Conservation (phyloP, 2,329 filamentous ascomycete genomes). For the Aspergillus aculeatus region DNA sequence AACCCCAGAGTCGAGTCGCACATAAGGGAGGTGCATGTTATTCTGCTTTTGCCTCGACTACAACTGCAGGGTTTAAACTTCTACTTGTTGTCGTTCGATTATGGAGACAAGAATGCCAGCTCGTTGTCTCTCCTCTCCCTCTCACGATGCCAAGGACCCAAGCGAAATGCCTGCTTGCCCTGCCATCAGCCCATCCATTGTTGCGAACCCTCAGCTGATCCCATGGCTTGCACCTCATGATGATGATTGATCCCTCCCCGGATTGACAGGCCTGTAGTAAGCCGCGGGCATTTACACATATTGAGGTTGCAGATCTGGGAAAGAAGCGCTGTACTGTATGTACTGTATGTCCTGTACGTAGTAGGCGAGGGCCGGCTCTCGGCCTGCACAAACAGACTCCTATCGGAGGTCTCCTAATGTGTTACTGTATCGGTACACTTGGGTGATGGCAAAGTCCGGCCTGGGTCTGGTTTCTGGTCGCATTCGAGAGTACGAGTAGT, state of each 20-base stretch:
- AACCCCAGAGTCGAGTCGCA: no score
- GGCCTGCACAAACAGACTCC: neutral
- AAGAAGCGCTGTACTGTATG: neutral
- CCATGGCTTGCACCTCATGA: slow-evolving; percentile 7
- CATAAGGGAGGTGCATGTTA: no score
- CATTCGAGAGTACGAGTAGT: neutral
- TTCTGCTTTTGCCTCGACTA: no score
- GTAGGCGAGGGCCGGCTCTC: neutral
- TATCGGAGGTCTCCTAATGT: neutral
- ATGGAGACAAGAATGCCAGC: no score
- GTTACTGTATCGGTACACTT: neutral
- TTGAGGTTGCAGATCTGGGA: neutral
- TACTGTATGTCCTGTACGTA: no score
- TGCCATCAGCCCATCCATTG: slow-evolving; percentile 5
- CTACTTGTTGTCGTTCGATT: neutral
- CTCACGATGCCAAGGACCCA: neutral
- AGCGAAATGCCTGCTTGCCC: neutral
- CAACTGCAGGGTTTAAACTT: neutral
- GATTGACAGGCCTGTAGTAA: neutral
- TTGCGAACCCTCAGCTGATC: slow-evolving; percentile 5
- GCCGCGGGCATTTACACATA: neutral
- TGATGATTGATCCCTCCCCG: neutral
- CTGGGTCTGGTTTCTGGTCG: no score
- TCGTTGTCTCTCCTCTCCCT: no score
- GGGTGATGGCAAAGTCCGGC: no score